Evolutionary conservation across 2,329 filamentous ascomycete genomes (phyloP).

Genomic region (Colletotrichum falcatum): DNA sequence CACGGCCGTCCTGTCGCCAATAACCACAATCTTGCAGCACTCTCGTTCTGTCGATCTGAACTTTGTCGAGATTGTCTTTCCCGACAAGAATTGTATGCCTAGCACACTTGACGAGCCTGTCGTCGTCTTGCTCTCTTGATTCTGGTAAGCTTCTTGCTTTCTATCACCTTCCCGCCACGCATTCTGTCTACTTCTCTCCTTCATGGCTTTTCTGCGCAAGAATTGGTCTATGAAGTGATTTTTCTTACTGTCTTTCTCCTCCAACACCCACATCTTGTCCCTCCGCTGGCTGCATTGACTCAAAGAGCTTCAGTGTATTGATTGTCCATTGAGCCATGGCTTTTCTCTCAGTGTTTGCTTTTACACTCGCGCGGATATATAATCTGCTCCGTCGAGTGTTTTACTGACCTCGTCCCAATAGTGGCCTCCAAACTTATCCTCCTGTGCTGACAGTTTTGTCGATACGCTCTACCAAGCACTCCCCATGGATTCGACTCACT

Average conservation of each 20-base stretch:
- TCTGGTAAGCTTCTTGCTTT: conserved; percentile 10
- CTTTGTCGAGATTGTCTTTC: background rate
- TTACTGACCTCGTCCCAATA: background rate
- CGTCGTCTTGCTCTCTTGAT: conserved; percentile 1
- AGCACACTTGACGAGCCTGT: conserved; percentile 50
- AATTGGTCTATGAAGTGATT: background rate
- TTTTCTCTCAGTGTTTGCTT: too few relatives aligned
- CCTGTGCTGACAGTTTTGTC: background rate
- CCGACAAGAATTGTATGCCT: conserved; percentile 52
- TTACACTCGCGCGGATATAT: background rate
- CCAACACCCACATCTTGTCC: background rate
- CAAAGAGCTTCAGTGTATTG: background rate
- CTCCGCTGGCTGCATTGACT: too few relatives aligned
- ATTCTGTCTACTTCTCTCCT: too few relatives aligned
- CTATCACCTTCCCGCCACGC: background rate
- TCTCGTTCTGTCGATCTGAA: background rate
- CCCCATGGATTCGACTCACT: conserved; percentile 31
- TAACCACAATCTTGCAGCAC: background rate
- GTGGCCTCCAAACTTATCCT: background rate
- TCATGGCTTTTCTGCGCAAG: background rate
- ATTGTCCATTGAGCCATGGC: background rate
- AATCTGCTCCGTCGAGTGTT: background rate
- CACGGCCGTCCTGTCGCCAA: conserved; percentile 5
- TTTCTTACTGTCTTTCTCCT: too few relatives aligned
- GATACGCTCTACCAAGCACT: background rate